These are phyloP conservation scores for Coelastrella sp. DNA, from an alignment of 139 green algal species.

Conservation along the genomic window DNA sequence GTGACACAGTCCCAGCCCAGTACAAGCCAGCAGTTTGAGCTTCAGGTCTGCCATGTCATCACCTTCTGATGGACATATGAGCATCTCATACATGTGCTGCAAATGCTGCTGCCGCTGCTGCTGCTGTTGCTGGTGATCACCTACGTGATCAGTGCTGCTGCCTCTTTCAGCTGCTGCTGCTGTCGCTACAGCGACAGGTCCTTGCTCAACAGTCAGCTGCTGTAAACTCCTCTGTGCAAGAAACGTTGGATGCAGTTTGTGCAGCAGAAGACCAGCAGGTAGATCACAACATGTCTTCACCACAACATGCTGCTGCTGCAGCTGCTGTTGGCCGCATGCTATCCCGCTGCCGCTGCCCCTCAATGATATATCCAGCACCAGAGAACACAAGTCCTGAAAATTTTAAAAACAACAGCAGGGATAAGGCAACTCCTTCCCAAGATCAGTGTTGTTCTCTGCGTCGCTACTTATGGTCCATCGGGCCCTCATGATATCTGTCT, in stretches of 20 bases:
- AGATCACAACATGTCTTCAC: background rate
- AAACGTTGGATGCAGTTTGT: background rate
- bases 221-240: conserved; percentile 1
- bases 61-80: background rate
- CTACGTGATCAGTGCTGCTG: background rate
- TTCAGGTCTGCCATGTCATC: background rate
- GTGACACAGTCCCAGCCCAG: conserved; percentile 17
- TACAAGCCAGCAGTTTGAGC: conserved; percentile 34
- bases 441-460: too few relatives aligned
- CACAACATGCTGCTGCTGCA: background rate
- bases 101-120: conserved; percentile 21
- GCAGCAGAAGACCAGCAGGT: background rate
- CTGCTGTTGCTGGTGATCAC: background rate
- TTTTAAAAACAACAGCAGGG: background rate
- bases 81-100: conserved; percentile 34
- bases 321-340: background rate
- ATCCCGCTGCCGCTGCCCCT: conserved; percentile 25
- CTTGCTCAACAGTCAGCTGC: conserved; percentile 10
- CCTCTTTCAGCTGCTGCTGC: background rate
- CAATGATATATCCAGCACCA: too few relatives aligned
- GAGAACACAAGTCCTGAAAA: conserved; percentile 15
- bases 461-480: too few relatives aligned
- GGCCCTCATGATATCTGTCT: too few relatives aligned
- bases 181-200: conserved; percentile 2
- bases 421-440: too few relatives aligned